These are phyloP conservation scores for Epichloe glyceriae DNA, from an alignment of 2,329 filamentous ascomycete species.

Conservation along the genomic window DNA sequence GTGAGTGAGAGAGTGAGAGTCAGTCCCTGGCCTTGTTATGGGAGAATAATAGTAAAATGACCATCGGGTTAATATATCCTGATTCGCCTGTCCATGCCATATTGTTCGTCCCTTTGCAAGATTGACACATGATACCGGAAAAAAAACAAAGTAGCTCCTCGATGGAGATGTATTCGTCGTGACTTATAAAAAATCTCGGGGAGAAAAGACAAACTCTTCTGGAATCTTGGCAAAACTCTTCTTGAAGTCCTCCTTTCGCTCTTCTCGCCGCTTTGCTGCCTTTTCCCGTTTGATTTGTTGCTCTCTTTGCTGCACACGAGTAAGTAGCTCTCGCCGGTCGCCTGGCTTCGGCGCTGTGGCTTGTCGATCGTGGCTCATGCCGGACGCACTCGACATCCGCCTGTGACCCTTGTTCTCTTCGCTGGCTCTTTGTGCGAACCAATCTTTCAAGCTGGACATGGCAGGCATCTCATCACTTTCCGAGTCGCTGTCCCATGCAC, in stretches of 20 bases:
- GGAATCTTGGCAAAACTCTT: not conserved
- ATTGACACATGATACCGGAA: not conserved
- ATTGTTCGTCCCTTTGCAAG: not conserved
- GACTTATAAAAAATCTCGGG: not conserved
- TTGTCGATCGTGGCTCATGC: constrained; percentile 6
- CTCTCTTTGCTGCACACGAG: not conserved
- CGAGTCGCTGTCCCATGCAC: constrained; percentile 20
- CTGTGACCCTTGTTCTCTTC: constrained; percentile 3
- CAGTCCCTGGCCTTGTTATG: no score
- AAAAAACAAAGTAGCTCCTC: not conserved
- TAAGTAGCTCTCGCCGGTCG: constrained; percentile 10
- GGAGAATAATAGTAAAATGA: not conserved
- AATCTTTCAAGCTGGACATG: constrained; percentile 6
- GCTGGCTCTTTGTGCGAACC: constrained; percentile 5
- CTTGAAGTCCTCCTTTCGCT: not conserved
- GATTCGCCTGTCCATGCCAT: not conserved
- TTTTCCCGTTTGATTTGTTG: constrained; percentile 2
- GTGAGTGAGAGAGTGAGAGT: no score
- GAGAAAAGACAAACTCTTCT: not conserved
- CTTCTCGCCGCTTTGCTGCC: constrained; percentile 2
- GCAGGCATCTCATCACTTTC: constrained; percentile 16
- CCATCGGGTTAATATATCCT: not conserved
- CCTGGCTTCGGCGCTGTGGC: constrained; percentile 12
- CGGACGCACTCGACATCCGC: constrained; percentile 2
- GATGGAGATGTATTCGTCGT: not conserved